Conservation (phyloP, 805 yeast species). For the Suhomyces kilbournensis region DNA sequence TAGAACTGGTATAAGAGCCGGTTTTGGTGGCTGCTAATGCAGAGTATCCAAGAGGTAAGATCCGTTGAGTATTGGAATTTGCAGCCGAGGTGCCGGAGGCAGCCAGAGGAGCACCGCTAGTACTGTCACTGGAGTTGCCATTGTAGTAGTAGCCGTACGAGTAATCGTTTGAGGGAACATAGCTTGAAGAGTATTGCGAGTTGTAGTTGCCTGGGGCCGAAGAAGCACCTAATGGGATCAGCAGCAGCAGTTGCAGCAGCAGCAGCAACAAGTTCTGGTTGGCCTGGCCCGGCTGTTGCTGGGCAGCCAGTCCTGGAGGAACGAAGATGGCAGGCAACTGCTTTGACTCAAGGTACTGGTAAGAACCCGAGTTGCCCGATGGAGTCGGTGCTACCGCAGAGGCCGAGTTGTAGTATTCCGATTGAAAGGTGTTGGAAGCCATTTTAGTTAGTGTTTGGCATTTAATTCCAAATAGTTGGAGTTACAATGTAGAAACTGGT, state of each 20-base stretch:
- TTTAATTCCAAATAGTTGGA: background rate
- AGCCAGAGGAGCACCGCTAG: background rate
- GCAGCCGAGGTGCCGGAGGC: background rate
- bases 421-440: slow-evolving; percentile 4
- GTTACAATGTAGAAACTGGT: background rate
- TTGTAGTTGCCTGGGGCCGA: background rate
- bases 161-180: slow-evolving; percentile 8
- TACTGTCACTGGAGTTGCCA: background rate
- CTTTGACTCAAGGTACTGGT: slow-evolving; percentile 6
- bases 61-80: slow-evolving; percentile 1
- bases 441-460: background rate
- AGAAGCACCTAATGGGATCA: background rate
- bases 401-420: slow-evolving; percentile 2
- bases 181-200: slow-evolving; percentile 1
- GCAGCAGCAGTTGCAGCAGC: slow-evolving; percentile 1
- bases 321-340: slow-evolving; percentile 9
- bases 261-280: background rate
- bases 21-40: background rate
- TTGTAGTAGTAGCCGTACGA: slow-evolving; percentile 9
- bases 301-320: background rate
- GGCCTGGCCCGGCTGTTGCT: background rate
- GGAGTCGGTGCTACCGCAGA: background rate
- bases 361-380: slow-evolving; percentile 1
- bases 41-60: slow-evolving; percentile 1
- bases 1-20: background rate